Percentiles rank a stretch among this genome's conserved stretches.
Conservation (phyloP, 768 basidiomycete genomes). For the Leccinum barrowsii region DNA sequence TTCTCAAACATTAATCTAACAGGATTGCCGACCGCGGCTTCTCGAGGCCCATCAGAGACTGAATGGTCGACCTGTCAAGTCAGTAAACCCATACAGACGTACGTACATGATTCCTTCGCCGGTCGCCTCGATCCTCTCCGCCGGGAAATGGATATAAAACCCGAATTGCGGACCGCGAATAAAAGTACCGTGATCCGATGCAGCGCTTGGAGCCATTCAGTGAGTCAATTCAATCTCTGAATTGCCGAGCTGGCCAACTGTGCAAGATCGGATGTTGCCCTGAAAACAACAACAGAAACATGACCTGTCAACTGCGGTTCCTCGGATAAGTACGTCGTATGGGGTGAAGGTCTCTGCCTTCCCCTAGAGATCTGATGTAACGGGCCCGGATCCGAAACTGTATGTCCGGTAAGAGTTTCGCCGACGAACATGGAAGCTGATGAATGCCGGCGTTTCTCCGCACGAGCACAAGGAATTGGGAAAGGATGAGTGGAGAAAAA, state of each 20-base stretch:
- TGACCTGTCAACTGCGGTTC: not conserved
- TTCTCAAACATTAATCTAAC: not conserved
- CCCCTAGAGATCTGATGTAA: not conserved
- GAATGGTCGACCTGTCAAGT: not conserved
- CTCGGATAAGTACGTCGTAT: not conserved
- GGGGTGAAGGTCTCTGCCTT: not conserved
- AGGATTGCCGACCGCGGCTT: not conserved
- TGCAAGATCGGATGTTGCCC: constrained; percentile 3
- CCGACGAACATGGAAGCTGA: constrained; percentile 7
- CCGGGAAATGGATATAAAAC: not conserved
- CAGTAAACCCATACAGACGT: not conserved
- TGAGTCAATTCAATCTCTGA: not conserved
- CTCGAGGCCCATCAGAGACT: not conserved
- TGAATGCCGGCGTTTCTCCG: not conserved
- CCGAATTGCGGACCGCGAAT: constrained; percentile 10
- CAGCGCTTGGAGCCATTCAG: not conserved
- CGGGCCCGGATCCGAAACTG: not conserved
- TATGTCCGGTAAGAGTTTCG: not conserved
- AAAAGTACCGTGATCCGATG: not conserved
- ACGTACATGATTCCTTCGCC: not conserved
- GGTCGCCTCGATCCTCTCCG: not conserved
- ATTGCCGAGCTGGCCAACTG: not conserved
- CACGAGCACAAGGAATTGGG: not conserved
- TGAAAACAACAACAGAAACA: not conserved
- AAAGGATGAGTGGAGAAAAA: not conserved